Percentiles rank a stretch among this genome's conserved stretches.
phyloP scores from a whole-genome alignment of 352 stramenopile genomes.

The Thraustochytrium sp. region DNA sequence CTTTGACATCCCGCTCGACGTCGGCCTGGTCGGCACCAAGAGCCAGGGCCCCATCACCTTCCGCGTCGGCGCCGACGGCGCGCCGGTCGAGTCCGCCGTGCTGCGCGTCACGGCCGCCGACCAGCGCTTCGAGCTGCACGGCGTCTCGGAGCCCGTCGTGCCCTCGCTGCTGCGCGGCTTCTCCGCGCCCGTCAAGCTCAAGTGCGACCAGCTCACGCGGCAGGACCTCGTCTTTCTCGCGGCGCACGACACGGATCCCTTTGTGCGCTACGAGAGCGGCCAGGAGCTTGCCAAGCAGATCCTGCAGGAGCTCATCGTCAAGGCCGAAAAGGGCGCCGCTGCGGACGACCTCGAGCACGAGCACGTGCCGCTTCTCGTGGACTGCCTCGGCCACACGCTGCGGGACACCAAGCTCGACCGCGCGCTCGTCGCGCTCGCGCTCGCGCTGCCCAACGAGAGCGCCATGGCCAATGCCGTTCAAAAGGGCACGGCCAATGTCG shows the following conservation, averaged over 20 bases:
- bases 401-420: constrained; percentile 45
- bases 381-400: constrained; percentile 3
- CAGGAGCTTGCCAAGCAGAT: constrained; percentile 58
- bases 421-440: constrained; percentile 52
- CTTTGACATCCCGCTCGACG: constrained; percentile 67
- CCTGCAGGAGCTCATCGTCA: background rate
- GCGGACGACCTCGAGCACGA: constrained; percentile 35
- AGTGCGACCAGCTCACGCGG: background rate
- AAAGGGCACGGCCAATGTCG: background rate
- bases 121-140: constrained; percentile 47
- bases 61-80: background rate
- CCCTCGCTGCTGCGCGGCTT: constrained; percentile 69
- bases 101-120: constrained; percentile 63
- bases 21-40: constrained; percentile 59
- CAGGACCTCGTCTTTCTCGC: constrained; percentile 58
- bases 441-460: constrained; percentile 47
- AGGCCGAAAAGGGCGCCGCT: background rate
- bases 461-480: constrained; percentile 50
- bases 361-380: background rate
- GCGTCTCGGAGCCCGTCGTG: constrained; percentile 45
- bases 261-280: constrained; percentile 71
- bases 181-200: constrained; percentile 60
- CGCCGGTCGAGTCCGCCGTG: constrained; percentile 55
- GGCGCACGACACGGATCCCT: constrained; percentile 69
- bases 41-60: constrained; percentile 55